A percentile compares a stretch with the other conserved stretches of the same genome.
Evolutionary conservation across 2,329 filamentous ascomycete species (phyloP).

Genomic region (Pyrenophora graminea): DNA sequence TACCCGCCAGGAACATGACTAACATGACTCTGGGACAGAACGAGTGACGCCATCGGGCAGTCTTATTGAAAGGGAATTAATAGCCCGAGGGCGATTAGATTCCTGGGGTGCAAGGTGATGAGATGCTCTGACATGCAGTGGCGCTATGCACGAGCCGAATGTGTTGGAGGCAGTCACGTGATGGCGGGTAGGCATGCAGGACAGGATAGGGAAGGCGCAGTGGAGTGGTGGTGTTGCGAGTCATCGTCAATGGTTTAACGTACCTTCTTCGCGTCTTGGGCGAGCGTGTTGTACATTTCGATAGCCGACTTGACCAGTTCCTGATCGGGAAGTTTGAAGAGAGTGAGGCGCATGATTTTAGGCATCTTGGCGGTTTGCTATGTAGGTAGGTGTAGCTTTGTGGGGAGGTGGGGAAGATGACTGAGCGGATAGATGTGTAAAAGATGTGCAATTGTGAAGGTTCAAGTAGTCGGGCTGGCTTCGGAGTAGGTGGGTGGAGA

Average conservation of each 20-base stretch:
- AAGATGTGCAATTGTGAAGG: not conserved
- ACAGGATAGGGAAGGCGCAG: not conserved
- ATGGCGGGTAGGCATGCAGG: constrained; percentile 21
- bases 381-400: not conserved
- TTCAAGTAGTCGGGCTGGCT: constrained; percentile 5
- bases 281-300: constrained; percentile 41
- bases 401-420: not conserved
- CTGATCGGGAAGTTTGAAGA: constrained; percentile 44
- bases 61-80: constrained; percentile 5
- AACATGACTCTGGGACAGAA: constrained; percentile 2
- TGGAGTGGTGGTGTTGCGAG: constrained; percentile 1
- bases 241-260: constrained; percentile 13
- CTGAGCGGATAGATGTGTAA: not conserved
- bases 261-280: constrained; percentile 43
- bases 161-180: constrained; percentile 3
- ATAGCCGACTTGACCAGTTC: constrained; percentile 35
- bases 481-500: constrained; percentile 31
- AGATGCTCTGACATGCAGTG: constrained; percentile 22
- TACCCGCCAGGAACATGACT: constrained; percentile 12
- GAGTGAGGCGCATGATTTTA: constrained; percentile 42
- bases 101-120: constrained; percentile 23
- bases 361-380: constrained; percentile 30
- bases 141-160: constrained; percentile 8
- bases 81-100: constrained; percentile 11
- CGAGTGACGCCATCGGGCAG: constrained; percentile 1